Evolutionary conservation across 169 alveolate species (phyloP).

Genomic region (Plasmodium fragile): DNA sequence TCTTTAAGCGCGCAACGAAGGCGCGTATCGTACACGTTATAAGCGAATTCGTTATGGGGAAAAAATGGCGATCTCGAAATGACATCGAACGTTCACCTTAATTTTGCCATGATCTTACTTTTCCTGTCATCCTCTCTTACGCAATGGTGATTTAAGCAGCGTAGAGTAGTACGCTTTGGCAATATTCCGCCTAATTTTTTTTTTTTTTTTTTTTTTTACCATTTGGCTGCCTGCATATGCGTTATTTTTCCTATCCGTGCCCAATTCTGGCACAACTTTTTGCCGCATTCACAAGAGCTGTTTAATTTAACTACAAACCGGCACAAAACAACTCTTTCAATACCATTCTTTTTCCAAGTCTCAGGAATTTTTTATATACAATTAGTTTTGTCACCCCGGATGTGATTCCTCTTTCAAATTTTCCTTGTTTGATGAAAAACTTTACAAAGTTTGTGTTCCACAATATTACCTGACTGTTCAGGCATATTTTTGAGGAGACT

Average conservation of each 20-base stretch:
- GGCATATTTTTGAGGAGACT: not conserved
- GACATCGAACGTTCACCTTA: not conserved
- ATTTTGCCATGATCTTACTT: not conserved
- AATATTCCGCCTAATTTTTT: not conserved
- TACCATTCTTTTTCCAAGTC: not conserved
- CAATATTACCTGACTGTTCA: constrained; percentile 1
- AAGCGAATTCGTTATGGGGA: not conserved
- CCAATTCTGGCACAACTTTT: not conserved
- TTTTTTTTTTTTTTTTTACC: not conserved
- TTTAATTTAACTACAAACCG: not conserved
- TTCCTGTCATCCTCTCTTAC: not conserved
- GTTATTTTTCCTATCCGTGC: not conserved
- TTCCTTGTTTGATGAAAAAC: not conserved
- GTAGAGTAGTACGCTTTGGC: not conserved
- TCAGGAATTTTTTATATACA: not conserved
- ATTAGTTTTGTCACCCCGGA: not conserved
- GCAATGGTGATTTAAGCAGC: not conserved
- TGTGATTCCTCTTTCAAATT: not conserved
- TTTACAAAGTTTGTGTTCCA: not conserved
- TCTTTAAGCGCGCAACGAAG: not conserved
- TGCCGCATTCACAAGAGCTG: not conserved
- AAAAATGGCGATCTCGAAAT: not conserved
- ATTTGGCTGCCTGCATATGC: not conserved
- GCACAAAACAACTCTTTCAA: not conserved
- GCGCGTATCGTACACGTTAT: not conserved